phyloP scores from a whole-genome alignment of 106 monocot genomes.

The Amphibolis antarctica region DNA sequence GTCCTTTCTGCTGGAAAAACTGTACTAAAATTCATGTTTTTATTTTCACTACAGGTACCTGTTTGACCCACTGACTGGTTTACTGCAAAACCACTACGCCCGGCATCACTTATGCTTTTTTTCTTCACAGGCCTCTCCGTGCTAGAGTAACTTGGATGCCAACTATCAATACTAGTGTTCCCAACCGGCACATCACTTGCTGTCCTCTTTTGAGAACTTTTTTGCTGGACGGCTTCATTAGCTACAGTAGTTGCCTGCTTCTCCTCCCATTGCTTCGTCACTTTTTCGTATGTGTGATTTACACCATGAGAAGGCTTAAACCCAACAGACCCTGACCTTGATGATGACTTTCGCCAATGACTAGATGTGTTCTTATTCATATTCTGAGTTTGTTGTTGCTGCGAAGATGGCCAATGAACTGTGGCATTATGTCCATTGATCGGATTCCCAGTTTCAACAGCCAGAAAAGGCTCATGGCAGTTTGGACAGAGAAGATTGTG shows the following conservation, averaged over 20 bases:
- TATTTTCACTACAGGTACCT: not conserved
- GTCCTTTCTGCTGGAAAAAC: not conserved
- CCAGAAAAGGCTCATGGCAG: slow-evolving; percentile 58
- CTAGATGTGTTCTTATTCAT: not conserved
- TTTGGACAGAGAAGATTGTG: slow-evolving; percentile 55
- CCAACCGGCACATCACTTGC: not conserved
- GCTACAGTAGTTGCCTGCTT: not conserved
- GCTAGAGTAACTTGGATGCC: not conserved
- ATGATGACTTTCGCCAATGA: slow-evolving; percentile 4
- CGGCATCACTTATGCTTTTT: slow-evolving; percentile 4
- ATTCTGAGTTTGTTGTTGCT: slow-evolving; percentile 11
- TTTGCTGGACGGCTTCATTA: not conserved
- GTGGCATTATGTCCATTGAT: slow-evolving; percentile 16
- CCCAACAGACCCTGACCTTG: not conserved
- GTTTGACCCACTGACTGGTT: not conserved
- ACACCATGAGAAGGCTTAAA: not conserved
- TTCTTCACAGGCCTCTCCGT: slow-evolving; percentile 9
- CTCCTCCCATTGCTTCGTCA: not conserved
- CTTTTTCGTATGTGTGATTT: not conserved
- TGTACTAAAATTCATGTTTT: not conserved
- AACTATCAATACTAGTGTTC: not conserved
- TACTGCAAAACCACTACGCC: not conserved
- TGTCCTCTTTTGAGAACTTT: not conserved
- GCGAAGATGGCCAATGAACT: slow-evolving; percentile 18
- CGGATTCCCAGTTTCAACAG: slow-evolving; percentile 28